phyloP scores from a whole-genome alignment of 2,329 filamentous ascomycete species.

The Xylogone sp. region DNA sequence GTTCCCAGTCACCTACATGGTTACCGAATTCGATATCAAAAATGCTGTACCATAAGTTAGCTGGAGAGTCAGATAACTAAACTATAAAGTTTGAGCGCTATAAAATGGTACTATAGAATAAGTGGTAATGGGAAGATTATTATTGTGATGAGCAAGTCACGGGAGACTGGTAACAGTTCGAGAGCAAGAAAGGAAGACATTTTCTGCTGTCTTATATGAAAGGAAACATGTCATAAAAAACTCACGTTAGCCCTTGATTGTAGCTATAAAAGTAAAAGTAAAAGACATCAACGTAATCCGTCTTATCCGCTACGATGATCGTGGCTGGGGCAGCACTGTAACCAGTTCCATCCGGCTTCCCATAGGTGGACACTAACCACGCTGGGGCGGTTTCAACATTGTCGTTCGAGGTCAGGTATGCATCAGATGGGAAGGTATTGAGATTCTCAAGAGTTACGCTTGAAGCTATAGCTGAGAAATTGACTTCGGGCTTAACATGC shows the following conservation, averaged over 20 bases:
- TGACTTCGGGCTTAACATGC: slow-evolving; percentile 36
- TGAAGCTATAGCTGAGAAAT: slow-evolving; percentile 29
- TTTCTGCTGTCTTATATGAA: too few species aligned
- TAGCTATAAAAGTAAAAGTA: slow-evolving; percentile 11
- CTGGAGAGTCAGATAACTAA: too few species aligned
- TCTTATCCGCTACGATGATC: slow-evolving; percentile 39
- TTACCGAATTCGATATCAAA: slow-evolving; percentile 18
- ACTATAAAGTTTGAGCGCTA: too few species aligned
- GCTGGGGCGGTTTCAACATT: slow-evolving; percentile 37
- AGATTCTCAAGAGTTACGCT: slow-evolving; percentile 30
- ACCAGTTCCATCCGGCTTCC: slow-evolving; percentile 42
- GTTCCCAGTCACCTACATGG: slow-evolving; percentile 25
- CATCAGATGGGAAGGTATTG: slow-evolving; percentile 30
- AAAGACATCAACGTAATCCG: slow-evolving; percentile 3
- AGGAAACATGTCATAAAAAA: neutral
- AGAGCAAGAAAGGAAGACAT: too few species aligned
- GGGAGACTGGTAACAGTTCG: too few species aligned
- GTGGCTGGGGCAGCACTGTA: slow-evolving; percentile 44
- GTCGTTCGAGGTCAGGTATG: slow-evolving; percentile 41
- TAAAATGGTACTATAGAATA: too few species aligned
- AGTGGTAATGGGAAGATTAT: too few species aligned
- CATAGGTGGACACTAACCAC: slow-evolving; percentile 41
- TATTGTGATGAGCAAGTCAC: too few species aligned
- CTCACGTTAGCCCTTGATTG: slow-evolving; percentile 4
- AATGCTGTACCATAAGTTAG: slow-evolving; percentile 9